phyloP scores from a whole-genome alignment of 2,329 filamentous ascomycete species.

The Talaromyces sp. region DNA sequence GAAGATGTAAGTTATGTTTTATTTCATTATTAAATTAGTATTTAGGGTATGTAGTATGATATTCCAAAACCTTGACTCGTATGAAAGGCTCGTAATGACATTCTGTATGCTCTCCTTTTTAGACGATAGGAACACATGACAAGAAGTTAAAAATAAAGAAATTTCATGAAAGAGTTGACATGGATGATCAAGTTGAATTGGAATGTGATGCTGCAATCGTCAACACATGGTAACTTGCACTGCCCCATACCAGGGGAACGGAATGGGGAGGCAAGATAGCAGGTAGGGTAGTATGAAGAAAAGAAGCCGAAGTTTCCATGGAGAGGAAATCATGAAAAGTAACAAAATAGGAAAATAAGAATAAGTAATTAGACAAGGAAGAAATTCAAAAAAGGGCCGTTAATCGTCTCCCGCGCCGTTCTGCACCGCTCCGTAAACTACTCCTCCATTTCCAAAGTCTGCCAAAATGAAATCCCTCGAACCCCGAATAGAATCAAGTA shows the following conservation, averaged over 20 bases:
- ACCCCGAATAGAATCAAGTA: neutral
- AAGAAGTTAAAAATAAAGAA: neutral
- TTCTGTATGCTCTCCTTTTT: conserved; percentile 19
- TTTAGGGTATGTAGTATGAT: neutral
- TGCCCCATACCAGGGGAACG: neutral
- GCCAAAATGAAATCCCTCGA: conserved; percentile 13
- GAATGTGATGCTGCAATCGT: too few species aligned
- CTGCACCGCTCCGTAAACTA: conserved; percentile 38
- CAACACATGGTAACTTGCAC: too few species aligned
- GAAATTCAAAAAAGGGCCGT: conserved; percentile 23
- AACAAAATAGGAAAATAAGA: conserved; percentile 5
- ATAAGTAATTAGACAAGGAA: conserved; percentile 19
- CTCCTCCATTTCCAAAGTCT: conserved; percentile 26
- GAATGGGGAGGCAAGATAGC: neutral
- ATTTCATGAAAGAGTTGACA: neutral
- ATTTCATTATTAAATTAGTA: neutral
- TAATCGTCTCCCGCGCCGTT: conserved; percentile 38
- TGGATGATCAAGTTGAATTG: too few species aligned
- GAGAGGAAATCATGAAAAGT: neutral
- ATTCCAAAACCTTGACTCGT: neutral
- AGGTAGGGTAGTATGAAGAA: neutral
- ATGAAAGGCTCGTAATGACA: conserved; percentile 13
- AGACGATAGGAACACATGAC: conserved; percentile 1
- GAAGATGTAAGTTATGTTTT: too few species aligned
- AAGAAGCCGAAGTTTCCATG: conserved; percentile 3